Evolutionary conservation across 2,329 filamentous ascomycete genomes (phyloP), one percentile per base, ranked within the genome.

Genomic region (Westerdykella aurantiaca): DNA sequence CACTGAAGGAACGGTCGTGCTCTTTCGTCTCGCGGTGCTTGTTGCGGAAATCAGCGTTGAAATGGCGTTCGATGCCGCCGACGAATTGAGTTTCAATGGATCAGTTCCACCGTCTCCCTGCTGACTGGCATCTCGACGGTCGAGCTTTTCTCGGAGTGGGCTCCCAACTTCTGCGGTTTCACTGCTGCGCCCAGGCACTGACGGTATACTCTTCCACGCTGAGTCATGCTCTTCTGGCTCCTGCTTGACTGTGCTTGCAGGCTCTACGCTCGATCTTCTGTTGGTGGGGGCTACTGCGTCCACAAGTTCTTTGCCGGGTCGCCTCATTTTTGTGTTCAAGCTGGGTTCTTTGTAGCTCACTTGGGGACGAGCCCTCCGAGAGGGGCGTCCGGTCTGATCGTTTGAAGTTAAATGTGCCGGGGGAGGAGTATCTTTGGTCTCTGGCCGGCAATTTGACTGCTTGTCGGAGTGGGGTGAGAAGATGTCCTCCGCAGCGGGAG

Each of bases 301-400:
- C 1, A 69, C 69, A 42, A 74, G 57, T 40, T 72, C 65, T 48
- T 73, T 72, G 39, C 64, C 65, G 1, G 72, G 71, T 21, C 73
- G 66, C 16, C 73, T 64, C 72, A 76, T 75, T 52, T 76, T 76
- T 13, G 66, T 69, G 37, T 64, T 63, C 13, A 76, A 57, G 39
- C 65, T 73, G 1, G 73, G 73, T 48, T 75, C 72, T 11, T 73
- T 72, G 47, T 75, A 75, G 56, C 69, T 74, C 39, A 75, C 72
- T 29, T 69, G 66, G 14, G 69, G 59, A 18, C 73, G 64, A 12
- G 71, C 71, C 46, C 73, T 65, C 43, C 73, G 64, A 2, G 68
- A 71, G 10, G 72, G 69, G 29, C 72, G 59, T 17, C 57, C 60
- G 13, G 45, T 57, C 35, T 61, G 58, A 39, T 69, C 66, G 18